A percentile compares a stretch with the other conserved stretches of the same genome.
These are phyloP conservation scores for Globisporangium uncinulatum DNA, from an alignment of 352 stramenopile species.

Conservation along the genomic window DNA sequence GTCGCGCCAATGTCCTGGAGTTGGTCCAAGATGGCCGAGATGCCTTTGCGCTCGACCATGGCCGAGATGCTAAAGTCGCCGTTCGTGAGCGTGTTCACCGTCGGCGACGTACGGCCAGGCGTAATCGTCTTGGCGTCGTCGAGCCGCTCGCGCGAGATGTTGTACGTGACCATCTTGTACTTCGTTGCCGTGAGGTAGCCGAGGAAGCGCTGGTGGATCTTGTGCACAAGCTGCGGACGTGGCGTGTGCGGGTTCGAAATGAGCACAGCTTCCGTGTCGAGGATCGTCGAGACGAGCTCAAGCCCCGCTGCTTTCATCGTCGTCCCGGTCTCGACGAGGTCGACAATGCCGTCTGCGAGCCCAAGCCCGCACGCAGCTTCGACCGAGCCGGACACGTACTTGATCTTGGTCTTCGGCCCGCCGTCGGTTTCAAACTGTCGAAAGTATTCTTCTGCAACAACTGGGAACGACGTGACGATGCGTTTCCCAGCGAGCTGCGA, in stretches of 20 bases:
- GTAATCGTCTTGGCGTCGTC: constrained; percentile 87
- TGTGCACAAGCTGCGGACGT: constrained; percentile 64
- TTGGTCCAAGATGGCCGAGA: constrained; percentile 95
- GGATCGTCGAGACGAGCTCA: constrained; percentile 93
- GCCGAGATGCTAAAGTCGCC: constrained; percentile 88
- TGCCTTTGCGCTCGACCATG: constrained; percentile 89
- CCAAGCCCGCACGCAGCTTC: constrained; percentile 97
- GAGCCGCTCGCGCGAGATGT: constrained; percentile 90
- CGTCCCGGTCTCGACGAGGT: constrained; percentile 98
- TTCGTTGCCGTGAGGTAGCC: constrained; percentile 96
- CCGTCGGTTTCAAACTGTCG: constrained; percentile 79
- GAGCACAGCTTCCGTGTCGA: constrained; percentile 91
- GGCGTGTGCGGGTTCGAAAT: constrained; percentile 81
- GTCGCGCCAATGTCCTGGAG: constrained; percentile 93
- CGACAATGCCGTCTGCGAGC: constrained; percentile 96
- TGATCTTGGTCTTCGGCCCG: constrained; percentile 81
- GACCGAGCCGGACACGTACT: constrained; percentile 97
- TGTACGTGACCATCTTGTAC: constrained; percentile 98
- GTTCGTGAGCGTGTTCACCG: constrained; percentile 88
- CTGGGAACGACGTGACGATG: constrained; percentile 97
- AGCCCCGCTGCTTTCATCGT: constrained; percentile 97
- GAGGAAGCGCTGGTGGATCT: constrained; percentile 92
- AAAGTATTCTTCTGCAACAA: constrained; percentile 94
- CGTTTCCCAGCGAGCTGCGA: constrained; percentile 89
- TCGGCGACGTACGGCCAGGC: constrained; percentile 92